phyloP scores from a whole-genome alignment of 1,139 yeast genomes.

The Chernovozyma sophiae-reginae region DNA sequence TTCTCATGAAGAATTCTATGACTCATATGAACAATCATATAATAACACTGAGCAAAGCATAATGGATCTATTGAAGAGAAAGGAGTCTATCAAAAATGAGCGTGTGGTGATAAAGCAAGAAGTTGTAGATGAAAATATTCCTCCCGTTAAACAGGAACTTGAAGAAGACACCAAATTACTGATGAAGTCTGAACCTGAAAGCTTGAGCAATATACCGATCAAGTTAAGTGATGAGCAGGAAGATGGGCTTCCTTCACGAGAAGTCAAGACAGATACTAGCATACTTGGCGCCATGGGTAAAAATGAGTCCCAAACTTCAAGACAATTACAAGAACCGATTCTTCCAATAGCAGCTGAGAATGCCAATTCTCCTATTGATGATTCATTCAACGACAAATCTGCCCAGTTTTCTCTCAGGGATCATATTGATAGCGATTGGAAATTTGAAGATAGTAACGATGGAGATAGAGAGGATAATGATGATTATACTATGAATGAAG shows the following conservation, averaged over 20 bases:
- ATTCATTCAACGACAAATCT: slow-evolving; percentile 13
- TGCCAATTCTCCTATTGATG: background rate
- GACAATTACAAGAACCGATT: background rate
- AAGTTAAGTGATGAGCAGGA: background rate
- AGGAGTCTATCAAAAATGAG: slow-evolving; percentile 3
- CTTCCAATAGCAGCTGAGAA: background rate
- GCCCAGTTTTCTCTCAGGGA: slow-evolving; percentile 29
- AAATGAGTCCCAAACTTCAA: background rate
- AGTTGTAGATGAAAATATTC: slow-evolving; percentile 2
- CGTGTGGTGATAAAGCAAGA: background rate
- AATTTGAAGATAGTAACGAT: slow-evolving; percentile 39
- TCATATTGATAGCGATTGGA: slow-evolving; percentile 38
- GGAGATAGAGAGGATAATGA: slow-evolving; percentile 44
- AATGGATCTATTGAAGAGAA: slow-evolving; percentile 33
- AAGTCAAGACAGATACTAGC: background rate
- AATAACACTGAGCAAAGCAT: slow-evolving; percentile 41
- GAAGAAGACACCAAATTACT: background rate
- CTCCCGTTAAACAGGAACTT: slow-evolving; percentile 2
- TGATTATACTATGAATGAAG: slow-evolving; percentile 17
- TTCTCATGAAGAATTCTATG: slow-evolving; percentile 23
- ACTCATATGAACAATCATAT: slow-evolving; percentile 37
- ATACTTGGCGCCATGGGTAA: background rate
- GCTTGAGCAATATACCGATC: background rate
- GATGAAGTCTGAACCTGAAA: background rate
- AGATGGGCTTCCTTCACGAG: background rate